Base-by-base conservation (phyloP, 768 basidiomycete genomes). In the Lentinula edodes region DNA sequence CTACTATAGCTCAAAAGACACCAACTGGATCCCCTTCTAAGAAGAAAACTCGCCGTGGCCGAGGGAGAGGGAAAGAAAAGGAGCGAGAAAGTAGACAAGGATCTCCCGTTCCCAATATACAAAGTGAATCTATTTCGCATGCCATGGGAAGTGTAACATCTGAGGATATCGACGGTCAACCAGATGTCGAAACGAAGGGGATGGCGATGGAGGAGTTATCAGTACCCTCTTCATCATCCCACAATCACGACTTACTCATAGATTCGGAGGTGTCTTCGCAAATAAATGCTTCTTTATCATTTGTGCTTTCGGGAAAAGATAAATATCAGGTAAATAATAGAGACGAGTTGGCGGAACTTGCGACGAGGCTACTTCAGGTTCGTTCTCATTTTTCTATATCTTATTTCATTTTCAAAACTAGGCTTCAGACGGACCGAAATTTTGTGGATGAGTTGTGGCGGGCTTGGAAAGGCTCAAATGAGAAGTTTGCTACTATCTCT, bases 1-100 rank as follows among this genome's bases (percentile, higher is more conserved):
- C 18, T 28, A 34, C 20, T 15, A 23, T 43, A 9, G 15, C 15
- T 48, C 18, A 48, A 16, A 41, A 15, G 16, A 39, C 54, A 10
- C 10, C 38, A 3, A 32, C 38, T 43, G 55, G 55, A 32, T 56
- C 55, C 16, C 41, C 41, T 9, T 43, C 41, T 7, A 56, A 32
- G 4, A 56, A 56, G 41, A 56, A 56, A 28, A 56, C 41, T 42
- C 55, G 55, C 10, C 55, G 55, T 35, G 58, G 58, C 34, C 32
- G 48, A 35, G 58, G 58, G 15, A 51, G 28, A 45, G 45, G 38
- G 15, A 51, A 50, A 38, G 58, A 59, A 9, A 58, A 32, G 42
- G 45, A 23, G 5, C 5, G 45, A 34, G 39, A 56, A 42, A 56
- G 42, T 20, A 28, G 34, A 41, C 46, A 59, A 20, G 46, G 35